phyloP scores from a whole-genome alignment of 2,329 filamentous ascomycete genomes.

The Coniochaeta sp. region DNA sequence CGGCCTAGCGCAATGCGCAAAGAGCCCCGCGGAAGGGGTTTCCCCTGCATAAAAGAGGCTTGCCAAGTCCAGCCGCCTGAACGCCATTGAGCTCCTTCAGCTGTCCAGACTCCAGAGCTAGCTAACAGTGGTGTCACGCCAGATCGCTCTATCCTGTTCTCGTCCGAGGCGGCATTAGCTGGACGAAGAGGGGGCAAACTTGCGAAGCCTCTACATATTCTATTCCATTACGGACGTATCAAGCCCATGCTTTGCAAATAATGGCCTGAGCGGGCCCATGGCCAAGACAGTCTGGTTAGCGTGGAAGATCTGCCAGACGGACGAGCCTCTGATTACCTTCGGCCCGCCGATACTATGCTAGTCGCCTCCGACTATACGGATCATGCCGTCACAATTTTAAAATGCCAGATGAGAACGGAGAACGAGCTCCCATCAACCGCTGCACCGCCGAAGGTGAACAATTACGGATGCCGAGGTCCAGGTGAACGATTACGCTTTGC shows the following conservation, averaged over 20 bases:
- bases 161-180: background rate
- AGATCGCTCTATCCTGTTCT: background rate
- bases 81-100: background rate
- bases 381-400: background rate
- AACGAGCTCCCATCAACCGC: background rate
- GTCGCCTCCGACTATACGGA: background rate
- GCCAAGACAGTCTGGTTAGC: no score
- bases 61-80: background rate
- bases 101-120: background rate
- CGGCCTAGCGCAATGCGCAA: background rate
- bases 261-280: background rate
- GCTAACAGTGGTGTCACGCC: background rate
- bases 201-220: background rate
- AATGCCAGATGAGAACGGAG: background rate
- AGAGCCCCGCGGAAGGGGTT: background rate
- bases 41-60: background rate
- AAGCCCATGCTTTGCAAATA: background rate
- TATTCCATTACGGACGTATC: background rate
- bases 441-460: background rate
- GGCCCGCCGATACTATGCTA: background rate
- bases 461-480: background rate
- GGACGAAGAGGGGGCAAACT: background rate
- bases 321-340: background rate
- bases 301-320: background rate
- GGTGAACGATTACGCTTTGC: no score